Evolutionary conservation across 306 rosid genomes (phyloP).

Genomic region (Phaseolus lunatus): DNA sequence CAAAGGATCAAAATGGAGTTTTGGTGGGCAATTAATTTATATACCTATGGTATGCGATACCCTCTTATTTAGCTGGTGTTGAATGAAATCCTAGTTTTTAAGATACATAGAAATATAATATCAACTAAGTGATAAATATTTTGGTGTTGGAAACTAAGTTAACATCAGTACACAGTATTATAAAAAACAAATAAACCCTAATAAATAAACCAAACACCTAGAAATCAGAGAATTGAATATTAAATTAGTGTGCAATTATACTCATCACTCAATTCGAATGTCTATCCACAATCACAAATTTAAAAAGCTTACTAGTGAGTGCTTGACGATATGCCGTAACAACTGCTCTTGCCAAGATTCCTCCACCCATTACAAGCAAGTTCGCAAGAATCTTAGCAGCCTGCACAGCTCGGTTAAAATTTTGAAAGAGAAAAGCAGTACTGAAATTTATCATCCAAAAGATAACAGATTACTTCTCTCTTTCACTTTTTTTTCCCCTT

Average conservation of each 20-base stretch:
- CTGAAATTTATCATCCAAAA: neutral
- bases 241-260: neutral
- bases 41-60: neutral
- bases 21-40: neutral
- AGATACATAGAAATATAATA: no score
- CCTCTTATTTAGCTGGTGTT: neutral
- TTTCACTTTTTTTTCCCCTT: neutral
- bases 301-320: slow-evolving; percentile 65
- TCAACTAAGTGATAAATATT: no score
- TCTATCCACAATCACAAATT: neutral
- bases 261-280: slow-evolving; percentile 19
- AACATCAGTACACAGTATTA: no score
- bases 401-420: slow-evolving; percentile 49
- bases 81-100: neutral
- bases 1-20: neutral
- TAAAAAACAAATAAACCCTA: neutral
- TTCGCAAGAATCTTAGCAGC: slow-evolving; percentile 88
- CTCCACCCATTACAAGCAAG: slow-evolving; percentile 80
- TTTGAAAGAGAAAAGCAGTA: neutral
- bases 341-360: slow-evolving; percentile 79
- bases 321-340: slow-evolving; percentile 92
- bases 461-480: neutral
- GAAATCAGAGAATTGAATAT: neutral
- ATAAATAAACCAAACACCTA: neutral
- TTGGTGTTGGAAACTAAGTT: no score